Percentiles rank a stretch among this genome's conserved stretches.
Conservation (phyloP, 371 early-diverging fungal species). For the Apophysomyces elegans region DNA sequence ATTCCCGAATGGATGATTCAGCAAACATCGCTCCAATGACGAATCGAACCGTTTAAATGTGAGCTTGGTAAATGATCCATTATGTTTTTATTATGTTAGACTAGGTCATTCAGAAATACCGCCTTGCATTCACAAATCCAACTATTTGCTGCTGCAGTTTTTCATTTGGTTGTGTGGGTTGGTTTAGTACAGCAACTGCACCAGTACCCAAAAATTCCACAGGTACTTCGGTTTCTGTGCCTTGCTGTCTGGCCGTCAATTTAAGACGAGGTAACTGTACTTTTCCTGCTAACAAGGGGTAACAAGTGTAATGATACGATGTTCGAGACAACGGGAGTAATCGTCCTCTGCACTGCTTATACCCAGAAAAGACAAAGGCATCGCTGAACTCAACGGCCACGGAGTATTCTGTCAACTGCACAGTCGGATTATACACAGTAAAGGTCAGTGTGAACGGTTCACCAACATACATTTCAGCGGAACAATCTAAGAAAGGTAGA, state of each 20-base stretch:
- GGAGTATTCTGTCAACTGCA: slow-evolving; percentile 57
- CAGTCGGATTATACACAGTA: slow-evolving; percentile 66
- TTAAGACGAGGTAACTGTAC: slow-evolving; percentile 58
- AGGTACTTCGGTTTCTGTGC: slow-evolving; percentile 42
- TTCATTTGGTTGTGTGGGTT: slow-evolving; percentile 27
- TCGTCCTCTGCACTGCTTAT: slow-evolving; percentile 60
- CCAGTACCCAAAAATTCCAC: slow-evolving; percentile 35
- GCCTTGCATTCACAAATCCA: slow-evolving; percentile 34
- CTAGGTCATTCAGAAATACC: slow-evolving; percentile 20
- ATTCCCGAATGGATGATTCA: too few species aligned
- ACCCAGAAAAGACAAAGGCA: slow-evolving; percentile 75
- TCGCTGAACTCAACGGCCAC: slow-evolving; percentile 70
- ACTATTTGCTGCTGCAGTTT: slow-evolving; percentile 20
- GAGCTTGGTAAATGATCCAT: too few species aligned
- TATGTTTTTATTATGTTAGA: too few species aligned
- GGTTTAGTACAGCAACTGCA: slow-evolving; percentile 19
- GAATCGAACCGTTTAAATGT: too few species aligned
- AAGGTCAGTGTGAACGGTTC: slow-evolving; percentile 65
- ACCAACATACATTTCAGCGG: slow-evolving; percentile 57
- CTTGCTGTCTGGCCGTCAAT: slow-evolving; percentile 43
- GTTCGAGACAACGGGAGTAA: slow-evolving; percentile 58
- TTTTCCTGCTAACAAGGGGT: slow-evolving; percentile 56
- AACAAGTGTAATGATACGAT: slow-evolving; percentile 45
- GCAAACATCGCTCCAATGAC: too few species aligned
- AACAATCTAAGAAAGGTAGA: slow-evolving; percentile 33